Conservation (phyloP, 1,284 basidiomycete genomes). For the Xerocomus nothofagi region DNA sequence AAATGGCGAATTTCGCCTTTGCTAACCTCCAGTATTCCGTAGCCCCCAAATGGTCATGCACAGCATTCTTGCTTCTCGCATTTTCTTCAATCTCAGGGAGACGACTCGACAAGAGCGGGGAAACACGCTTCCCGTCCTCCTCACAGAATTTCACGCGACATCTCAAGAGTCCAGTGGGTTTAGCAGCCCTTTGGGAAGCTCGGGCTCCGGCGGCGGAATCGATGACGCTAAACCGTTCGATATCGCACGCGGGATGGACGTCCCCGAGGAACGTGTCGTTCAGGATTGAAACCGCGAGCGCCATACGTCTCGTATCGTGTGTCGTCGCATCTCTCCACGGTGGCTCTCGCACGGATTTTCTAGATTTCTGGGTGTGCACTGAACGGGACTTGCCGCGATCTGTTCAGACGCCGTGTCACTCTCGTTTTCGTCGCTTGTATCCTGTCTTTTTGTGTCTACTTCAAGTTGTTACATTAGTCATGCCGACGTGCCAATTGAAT, state of each 20-base stretch:
- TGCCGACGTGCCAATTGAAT: no score
- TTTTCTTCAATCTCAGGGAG: conserved; percentile 31
- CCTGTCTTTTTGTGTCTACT: no score
- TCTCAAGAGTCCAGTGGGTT: conserved; percentile 2
- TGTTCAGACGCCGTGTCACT: no score
- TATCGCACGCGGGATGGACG: neutral
- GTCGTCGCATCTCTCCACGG: neutral
- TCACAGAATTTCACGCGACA: conserved; percentile 16
- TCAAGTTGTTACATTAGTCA: no score
- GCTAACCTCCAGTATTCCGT: conserved; percentile 3
- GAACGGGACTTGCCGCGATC: no score
- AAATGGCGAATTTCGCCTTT: neutral
- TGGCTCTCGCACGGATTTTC: no score
- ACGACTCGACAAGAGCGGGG: conserved; percentile 12
- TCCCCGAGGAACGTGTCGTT: neutral
- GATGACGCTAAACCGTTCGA: no score
- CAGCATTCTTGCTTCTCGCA: conserved; percentile 28
- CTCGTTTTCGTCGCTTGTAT: no score
- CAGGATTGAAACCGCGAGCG: neutral
- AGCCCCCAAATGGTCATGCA: conserved; percentile 28
- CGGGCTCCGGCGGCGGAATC: neutral
- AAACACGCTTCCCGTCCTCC: neutral
- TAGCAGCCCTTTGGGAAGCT: neutral
- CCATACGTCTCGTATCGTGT: no score
- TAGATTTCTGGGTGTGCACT: no score